Base-by-base conservation (phyloP, 2,329 filamentous ascomycete species). In the Pseudogymnoascus verrucosus region DNA sequence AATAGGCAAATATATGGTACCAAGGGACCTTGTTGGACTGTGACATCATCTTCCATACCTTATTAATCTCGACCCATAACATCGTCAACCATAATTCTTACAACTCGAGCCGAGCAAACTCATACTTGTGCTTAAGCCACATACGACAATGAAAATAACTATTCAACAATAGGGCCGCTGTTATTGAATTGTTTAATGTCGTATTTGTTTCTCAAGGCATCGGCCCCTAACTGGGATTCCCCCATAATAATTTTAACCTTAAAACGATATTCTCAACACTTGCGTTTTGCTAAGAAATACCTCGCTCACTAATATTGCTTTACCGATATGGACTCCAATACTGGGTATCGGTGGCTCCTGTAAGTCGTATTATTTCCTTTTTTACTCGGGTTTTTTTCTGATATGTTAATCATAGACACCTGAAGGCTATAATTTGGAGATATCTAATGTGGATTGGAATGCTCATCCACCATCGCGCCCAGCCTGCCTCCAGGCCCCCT, bases 401-500 rank as follows among this genome's bases (percentile, higher is more conserved):
- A 57, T 19, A 57, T 34, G n/a, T 14, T 19, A 21, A 34, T 57
- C 44, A 19, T 19, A 57, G 51, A 28, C 51, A 57, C n/a, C 7
- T 73, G 67, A 73, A 74, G 64, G 72, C 72, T 4, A 62, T 65
- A 66, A 68, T 74, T 68, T 73, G 71, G 71, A 65, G 72, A 60
- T 70, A 64, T 67, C 66, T 74, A 7, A 74, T 74, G 72, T 70
- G 69, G 68, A 63, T 74, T 40, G 72, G 72, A 7, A 73, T 74
- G 72, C 70, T 70, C 63, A 66, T 74, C 63, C 72, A 74, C 60
- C 70, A 73, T 61, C 68, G 70, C 57, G 72, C 71, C 4, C 65
- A 68, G 4, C 72, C 72, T 6, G 70, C 70, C 65, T 71, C 72
- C 3, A 69, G 69, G 0, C 40, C 64, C 12, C 72, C 72, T 1